A percentile compares a stretch with the other conserved stretches of the same genome.
Conservation (phyloP, 805 yeast genomes). For the Candida verbasci region DNA sequence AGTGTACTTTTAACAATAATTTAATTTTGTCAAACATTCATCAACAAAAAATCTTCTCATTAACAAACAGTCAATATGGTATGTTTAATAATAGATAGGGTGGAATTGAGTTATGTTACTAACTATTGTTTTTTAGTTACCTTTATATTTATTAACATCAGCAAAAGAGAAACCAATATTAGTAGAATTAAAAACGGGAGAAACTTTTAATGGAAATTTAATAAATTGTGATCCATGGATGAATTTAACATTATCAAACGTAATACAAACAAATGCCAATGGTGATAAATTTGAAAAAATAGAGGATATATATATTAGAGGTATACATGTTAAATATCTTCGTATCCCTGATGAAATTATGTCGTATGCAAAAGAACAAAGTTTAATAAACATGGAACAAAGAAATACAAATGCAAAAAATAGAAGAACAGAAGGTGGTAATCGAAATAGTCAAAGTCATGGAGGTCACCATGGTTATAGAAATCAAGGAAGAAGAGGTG, state of each 20-base stretch:
- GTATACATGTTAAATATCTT: conserved; percentile 75
- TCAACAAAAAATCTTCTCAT: conserved; percentile 2
- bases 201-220: conserved; percentile 77
- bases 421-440: conserved; percentile 40
- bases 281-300: conserved; percentile 61
- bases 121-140: conserved; percentile 57
- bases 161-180: conserved; percentile 84
- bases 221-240: conserved; percentile 91
- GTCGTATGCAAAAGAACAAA: conserved; percentile 70
- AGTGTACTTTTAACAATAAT: not conserved
- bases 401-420: conserved; percentile 43
- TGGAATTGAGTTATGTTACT: conserved; percentile 6
- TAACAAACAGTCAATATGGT: too few relatives aligned
- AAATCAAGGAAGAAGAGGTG: too few relatives aligned
- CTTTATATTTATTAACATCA: conserved; percentile 83
- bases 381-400: conserved; percentile 46
- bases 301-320: conserved; percentile 77
- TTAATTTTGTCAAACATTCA: not conserved
- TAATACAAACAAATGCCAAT: conserved; percentile 56
- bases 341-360: conserved; percentile 72
- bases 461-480: conserved; percentile 1
- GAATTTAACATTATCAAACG: conserved; percentile 84
- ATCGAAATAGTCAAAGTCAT: conserved; percentile 8
- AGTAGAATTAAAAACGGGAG: conserved; percentile 90
- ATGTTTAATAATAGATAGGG: not conserved